These are phyloP conservation scores for Anethum foeniculum DNA, from an alignment of 140 eudicot species.

Conservation along the genomic window DNA sequence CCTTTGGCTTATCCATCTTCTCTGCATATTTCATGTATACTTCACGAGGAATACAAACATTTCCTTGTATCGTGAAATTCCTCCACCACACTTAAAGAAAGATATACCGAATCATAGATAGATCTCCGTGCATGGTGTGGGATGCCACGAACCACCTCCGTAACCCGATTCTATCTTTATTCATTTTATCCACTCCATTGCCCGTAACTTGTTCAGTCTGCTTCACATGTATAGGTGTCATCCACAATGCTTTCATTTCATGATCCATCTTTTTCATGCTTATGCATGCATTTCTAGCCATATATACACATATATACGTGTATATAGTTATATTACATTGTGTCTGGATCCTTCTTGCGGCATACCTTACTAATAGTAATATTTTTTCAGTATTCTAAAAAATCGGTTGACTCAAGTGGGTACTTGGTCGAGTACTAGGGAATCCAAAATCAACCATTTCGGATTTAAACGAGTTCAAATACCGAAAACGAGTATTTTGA, in stretches of 20 bases:
- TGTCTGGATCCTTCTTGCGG: too few relatives aligned
- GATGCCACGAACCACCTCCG: constrained; percentile 10
- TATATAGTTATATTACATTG: too few relatives aligned
- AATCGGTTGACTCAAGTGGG: too few relatives aligned
- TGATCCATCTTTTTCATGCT: constrained; percentile 6
- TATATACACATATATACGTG: too few relatives aligned
- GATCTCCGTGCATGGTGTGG: not conserved
- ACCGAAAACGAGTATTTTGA: too few relatives aligned
- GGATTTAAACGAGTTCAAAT: too few relatives aligned
- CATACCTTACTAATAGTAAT: too few relatives aligned
- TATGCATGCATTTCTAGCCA: not conserved
- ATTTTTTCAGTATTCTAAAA: too few relatives aligned
- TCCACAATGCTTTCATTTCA: not conserved
- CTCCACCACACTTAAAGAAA: not conserved
- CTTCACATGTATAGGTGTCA: not conserved
- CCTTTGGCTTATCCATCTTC: not conserved
- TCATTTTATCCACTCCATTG: not conserved
- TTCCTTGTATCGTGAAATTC: not conserved
- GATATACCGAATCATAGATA: not conserved
- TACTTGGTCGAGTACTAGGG: too few relatives aligned
- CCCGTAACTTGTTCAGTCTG: not conserved
- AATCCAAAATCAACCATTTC: too few relatives aligned
- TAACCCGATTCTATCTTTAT: not conserved
- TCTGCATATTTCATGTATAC: not conserved
- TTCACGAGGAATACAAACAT: not conserved